These are phyloP conservation scores for Chaetomium strumarium DNA, from an alignment of 2,329 filamentous ascomycete genomes.

Conservation along the genomic window DNA sequence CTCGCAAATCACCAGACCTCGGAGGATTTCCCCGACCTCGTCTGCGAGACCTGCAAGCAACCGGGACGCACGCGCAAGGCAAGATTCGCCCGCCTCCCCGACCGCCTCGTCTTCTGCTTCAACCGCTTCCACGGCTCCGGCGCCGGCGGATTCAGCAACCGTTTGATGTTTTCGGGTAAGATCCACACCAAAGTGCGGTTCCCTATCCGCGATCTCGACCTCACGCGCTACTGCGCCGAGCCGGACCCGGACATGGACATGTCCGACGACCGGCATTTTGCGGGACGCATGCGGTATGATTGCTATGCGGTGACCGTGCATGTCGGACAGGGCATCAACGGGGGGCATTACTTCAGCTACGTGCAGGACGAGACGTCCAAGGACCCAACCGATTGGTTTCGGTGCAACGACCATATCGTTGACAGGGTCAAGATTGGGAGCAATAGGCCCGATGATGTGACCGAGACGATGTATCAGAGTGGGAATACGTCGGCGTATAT, in stretches of 20 bases:
- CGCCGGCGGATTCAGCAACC: slow-evolving; percentile 16
- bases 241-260: slow-evolving; percentile 23
- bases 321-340: slow-evolving; percentile 57
- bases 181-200: slow-evolving; percentile 68
- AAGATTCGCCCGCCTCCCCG: slow-evolving; percentile 70
- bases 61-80: slow-evolving; percentile 64
- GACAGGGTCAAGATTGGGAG: slow-evolving; percentile 38
- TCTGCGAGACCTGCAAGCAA: slow-evolving; percentile 69
- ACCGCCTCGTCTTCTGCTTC: slow-evolving; percentile 72
- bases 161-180: slow-evolving; percentile 46
- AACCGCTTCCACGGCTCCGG: slow-evolving; percentile 46
- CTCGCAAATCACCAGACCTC: slow-evolving; percentile 63
- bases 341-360: slow-evolving; percentile 76
- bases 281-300: slow-evolving; percentile 66
- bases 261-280: slow-evolving; percentile 37
- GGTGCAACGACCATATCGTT: slow-evolving; percentile 43
- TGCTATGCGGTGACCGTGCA: slow-evolving; percentile 83
- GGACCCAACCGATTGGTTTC: slow-evolving; percentile 42
- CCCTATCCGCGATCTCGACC: slow-evolving; percentile 63
- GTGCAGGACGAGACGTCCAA: slow-evolving; percentile 51
- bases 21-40: slow-evolving; percentile 61
- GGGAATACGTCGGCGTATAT: slow-evolving; percentile 41
- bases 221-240: slow-evolving; percentile 39
- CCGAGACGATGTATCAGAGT: slow-evolving; percentile 36
- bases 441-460: slow-evolving; percentile 31